Conservation (phyloP, 106 monocot species). For the Dioscorea alata region DNA sequence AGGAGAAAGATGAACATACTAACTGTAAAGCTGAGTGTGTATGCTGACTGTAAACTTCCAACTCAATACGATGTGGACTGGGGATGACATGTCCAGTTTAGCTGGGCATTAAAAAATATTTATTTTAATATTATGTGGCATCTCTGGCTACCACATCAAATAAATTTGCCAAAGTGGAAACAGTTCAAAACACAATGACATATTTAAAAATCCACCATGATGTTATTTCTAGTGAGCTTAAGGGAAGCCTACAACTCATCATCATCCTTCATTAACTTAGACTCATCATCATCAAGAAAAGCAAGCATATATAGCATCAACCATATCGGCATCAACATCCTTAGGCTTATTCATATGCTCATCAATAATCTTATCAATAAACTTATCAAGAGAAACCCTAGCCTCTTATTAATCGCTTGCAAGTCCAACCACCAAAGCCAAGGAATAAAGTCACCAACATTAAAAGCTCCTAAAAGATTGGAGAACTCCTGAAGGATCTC, state of each 20-base stretch:
- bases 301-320: constrained; percentile 95
- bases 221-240: constrained; percentile 71
- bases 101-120: no score
- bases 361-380: constrained; percentile 83
- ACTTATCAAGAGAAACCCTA: constrained; percentile 44
- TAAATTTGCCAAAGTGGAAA: no score
- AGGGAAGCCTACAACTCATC: constrained; percentile 40
- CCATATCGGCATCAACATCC: constrained; percentile 65
- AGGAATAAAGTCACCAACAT: constrained; percentile 79
- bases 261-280: neutral
- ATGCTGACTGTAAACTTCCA: no score
- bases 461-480: constrained; percentile 81
- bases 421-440: constrained; percentile 65
- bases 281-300: constrained; percentile 31
- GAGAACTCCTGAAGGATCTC: constrained; percentile 85
- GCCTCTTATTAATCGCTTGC: constrained; percentile 59
- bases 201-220: no score
- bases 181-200: no score
- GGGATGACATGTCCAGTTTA: no score
- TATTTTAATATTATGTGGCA: no score
- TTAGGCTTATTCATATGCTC: constrained; percentile 57
- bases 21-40: no score
- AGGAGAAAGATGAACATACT: no score
- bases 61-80: no score
- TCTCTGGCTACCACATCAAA: no score